Conservation (phyloP, 192 early-diverging fungal genomes). For the Backusella mclennaniae region DNA sequence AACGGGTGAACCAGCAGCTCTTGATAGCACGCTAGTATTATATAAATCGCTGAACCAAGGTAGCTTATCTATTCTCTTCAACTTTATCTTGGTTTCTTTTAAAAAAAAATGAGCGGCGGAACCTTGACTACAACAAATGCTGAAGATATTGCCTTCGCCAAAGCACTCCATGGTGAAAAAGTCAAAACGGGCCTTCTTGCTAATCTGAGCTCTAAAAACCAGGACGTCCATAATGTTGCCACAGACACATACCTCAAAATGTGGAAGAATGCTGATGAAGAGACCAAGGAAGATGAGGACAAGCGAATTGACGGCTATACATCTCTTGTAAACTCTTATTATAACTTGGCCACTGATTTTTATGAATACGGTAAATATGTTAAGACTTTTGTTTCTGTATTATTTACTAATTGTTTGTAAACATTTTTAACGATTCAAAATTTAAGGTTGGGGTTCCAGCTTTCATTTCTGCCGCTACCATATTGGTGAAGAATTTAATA, state of each 20-base stretch:
- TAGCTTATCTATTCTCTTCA: not conserved
- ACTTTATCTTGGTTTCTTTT: not conserved
- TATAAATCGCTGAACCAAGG: not conserved
- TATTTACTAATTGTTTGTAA: not conserved
- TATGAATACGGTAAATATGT: slow-evolving; percentile 59
- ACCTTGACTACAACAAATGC: slow-evolving; percentile 34
- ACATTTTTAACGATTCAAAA: not conserved
- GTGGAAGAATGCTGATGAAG: slow-evolving; percentile 58
- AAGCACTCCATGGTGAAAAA: slow-evolving; percentile 50
- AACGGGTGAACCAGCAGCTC: slow-evolving; percentile 5
- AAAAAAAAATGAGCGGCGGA: slow-evolving; percentile 19
- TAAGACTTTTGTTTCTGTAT: not conserved
- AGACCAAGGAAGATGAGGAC: slow-evolving; percentile 58
- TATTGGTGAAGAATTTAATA: slow-evolving; percentile 70
- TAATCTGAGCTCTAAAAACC: slow-evolving; percentile 64
- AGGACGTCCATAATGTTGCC: slow-evolving; percentile 61
- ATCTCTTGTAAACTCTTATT: slow-evolving; percentile 76
- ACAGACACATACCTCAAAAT: slow-evolving; percentile 70
- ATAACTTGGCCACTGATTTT: slow-evolving; percentile 82
- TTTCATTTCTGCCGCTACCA: slow-evolving; percentile 93
- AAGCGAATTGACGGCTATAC: slow-evolving; percentile 63
- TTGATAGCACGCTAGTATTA: not conserved
- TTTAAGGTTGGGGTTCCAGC: slow-evolving; percentile 81
- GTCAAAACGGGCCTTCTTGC: slow-evolving; percentile 39
- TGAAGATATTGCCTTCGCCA: slow-evolving; percentile 53